Evolutionary conservation across 176 grass and related monocot genomes (phyloP).

Genomic region (Poa pratensis): DNA sequence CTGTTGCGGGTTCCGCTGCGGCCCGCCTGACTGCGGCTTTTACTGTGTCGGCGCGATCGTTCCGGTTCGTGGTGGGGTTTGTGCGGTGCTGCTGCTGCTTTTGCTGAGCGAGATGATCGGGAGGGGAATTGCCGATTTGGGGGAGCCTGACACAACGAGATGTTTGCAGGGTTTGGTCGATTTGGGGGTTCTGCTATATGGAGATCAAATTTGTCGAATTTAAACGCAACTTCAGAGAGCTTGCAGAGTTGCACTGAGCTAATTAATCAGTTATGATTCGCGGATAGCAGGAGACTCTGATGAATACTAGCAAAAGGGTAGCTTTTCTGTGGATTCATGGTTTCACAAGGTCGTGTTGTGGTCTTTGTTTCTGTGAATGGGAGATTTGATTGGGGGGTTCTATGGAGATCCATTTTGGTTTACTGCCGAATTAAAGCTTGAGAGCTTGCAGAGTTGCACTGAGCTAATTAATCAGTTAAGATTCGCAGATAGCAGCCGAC

Average conservation of each 20-base stretch:
- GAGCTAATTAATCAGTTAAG: not conserved
- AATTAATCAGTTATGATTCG: not conserved
- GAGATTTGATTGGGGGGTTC: not conserved
- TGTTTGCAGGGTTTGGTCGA: not conserved
- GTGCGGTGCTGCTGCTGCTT: not conserved
- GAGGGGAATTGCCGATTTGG: not conserved
- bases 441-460: not conserved
- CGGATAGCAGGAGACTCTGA: not conserved
- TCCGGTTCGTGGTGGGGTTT: not conserved
- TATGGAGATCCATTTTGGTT: too few relatives aligned
- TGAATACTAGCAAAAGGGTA: not conserved
- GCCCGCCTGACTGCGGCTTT: too few relatives aligned
- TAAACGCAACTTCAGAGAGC: not conserved
- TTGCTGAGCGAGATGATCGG: not conserved
- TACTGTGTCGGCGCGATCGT: not conserved
- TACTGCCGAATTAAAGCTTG: too few relatives aligned
- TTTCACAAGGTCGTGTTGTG: not conserved
- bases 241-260: not conserved
- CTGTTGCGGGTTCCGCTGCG: not conserved
- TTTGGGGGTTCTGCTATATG: constrained; percentile 7
- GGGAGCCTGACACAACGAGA: not conserved
- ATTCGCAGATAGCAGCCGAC: not conserved
- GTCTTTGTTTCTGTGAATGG: not conserved
- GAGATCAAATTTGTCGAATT: not conserved
- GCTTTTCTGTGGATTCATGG: not conserved